Conservation (phyloP, 805 yeast species). For the Candida sanyiensis region DNA sequence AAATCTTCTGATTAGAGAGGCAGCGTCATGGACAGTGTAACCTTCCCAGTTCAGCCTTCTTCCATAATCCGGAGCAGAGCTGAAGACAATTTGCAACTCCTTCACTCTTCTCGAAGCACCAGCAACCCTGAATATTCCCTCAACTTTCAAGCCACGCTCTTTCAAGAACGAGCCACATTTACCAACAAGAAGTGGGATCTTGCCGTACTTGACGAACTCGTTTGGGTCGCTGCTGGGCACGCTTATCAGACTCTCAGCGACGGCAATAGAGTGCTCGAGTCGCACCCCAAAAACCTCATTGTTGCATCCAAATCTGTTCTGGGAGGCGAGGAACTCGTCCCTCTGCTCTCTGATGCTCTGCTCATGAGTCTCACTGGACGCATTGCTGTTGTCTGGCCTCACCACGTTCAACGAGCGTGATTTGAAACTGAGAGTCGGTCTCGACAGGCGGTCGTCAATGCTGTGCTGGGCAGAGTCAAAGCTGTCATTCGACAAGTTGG, state of each 20-base stretch:
- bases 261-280: constrained; percentile 58
- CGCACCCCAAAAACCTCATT: constrained; percentile 74
- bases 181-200: constrained; percentile 91
- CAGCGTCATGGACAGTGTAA: constrained; percentile 94
- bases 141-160: constrained; percentile 67
- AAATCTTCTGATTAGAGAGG: constrained; percentile 80
- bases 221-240: constrained; percentile 51
- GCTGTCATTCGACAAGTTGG: constrained; percentile 21
- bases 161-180: constrained; percentile 87
- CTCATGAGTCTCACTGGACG: constrained; percentile 14
- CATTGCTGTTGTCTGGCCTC: constrained; percentile 13
- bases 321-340: constrained; percentile 32
- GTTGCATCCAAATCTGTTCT: constrained; percentile 32
- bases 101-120: constrained; percentile 87
- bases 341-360: constrained; percentile 29
- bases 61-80: constrained; percentile 86
- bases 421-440: constrained; percentile 32
- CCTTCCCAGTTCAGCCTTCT: constrained; percentile 83
- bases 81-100: constrained; percentile 77
- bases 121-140: constrained; percentile 90
- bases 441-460: constrained; percentile 18
- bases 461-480: constrained; percentile 9
- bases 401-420: constrained; percentile 30
- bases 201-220: constrained; percentile 72
- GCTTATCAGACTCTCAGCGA: constrained; percentile 74